Base-by-base conservation (phyloP, 192 early-diverging fungal genomes). In the Podila epicladia region DNA sequence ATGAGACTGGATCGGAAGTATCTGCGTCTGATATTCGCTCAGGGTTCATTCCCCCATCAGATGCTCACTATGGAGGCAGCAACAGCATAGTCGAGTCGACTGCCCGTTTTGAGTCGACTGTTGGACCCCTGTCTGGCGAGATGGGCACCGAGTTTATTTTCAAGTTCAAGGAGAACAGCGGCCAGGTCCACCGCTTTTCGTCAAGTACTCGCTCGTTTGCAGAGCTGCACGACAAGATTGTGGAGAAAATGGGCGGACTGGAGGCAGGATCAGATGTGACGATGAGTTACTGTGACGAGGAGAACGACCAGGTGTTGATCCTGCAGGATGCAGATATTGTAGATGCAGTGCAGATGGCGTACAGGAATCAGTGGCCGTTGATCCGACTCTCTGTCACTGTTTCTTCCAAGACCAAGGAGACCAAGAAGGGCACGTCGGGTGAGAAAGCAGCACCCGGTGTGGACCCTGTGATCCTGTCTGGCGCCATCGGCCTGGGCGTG, bases 231-330 rank as follows among this genome's bases (percentile, higher is more conserved):
- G 83, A 83, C 51, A 88, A 87, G 71, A 87, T 92, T 67, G 59
- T 85, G 31, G 76, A 85, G 9, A 91, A 92, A 73, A 87, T 91
- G 29, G 73, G 88, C 35, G 79, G 60, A 29, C 2, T 83, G 17
- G 69, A 77, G 58, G 8, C 63, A 26, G 67, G 60, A 2, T 32
- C 12, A 20, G 82, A 78, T n/a, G 60, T 83, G 26, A 65, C 66
- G 20, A 19, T 83, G 50, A 83, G 82, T 45, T 98, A 97, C 61
- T 83, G 93, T 67, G 97, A 98, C 76, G 97, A 98, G 60, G 97
- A 98, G 35, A 92, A 91, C 49, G 97, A 98, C 78, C 69, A 87
- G 63, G 92, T 98, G 17, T 82, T 92, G 60, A 86, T 98, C 49
- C 87, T 89, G 22, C 82, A 86, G n/a, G 90, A 93, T 45, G 75